These are phyloP conservation scores for Pugionium dolabratum DNA, from an alignment of 345 rosid genomes.

Conservation along the genomic window DNA sequence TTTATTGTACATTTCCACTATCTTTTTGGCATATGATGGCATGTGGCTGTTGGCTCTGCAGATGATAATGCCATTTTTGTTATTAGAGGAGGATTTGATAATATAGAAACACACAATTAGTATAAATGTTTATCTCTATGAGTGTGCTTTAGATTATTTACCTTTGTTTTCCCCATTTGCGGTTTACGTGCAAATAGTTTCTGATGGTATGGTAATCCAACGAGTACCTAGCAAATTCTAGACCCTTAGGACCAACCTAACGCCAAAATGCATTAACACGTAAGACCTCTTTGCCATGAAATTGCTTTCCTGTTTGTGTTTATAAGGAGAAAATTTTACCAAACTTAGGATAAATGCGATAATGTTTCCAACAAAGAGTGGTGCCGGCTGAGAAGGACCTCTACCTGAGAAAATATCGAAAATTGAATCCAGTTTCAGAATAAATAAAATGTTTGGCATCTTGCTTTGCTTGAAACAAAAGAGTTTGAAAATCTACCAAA, in stretches of 20 bases:
- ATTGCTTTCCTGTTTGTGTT: slow-evolving; percentile 18
- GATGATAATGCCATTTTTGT: neutral
- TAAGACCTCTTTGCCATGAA: slow-evolving; percentile 13
- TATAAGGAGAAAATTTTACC: slow-evolving; percentile 49
- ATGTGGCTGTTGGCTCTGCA: slow-evolving; percentile 76
- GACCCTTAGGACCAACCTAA: slow-evolving; percentile 93
- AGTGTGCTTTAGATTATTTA: slow-evolving; percentile 33
- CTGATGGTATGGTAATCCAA: slow-evolving; percentile 96
- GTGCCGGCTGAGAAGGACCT: slow-evolving; percentile 94
- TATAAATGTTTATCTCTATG: neutral
- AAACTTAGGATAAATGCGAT: slow-evolving; percentile 73
- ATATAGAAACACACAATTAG: neutral
- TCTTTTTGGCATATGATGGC: slow-evolving; percentile 84
- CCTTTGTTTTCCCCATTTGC: slow-evolving; percentile 89
- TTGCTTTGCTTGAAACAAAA: slow-evolving; percentile 10
- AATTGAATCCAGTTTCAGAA: slow-evolving; percentile 4
- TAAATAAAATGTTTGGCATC: neutral
- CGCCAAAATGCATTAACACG: slow-evolving; percentile 19
- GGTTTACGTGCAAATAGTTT: slow-evolving; percentile 74
- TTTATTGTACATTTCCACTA: slow-evolving; percentile 77
- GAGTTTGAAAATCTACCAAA: slow-evolving; percentile 52
- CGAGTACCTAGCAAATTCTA: slow-evolving; percentile 95
- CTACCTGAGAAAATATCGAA: slow-evolving; percentile 49
- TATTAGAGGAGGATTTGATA: neutral
- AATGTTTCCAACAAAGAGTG: slow-evolving; percentile 73